Conservation (phyloP, 2,329 filamentous ascomycete species). For the Cryphonectria naterciae region DNA sequence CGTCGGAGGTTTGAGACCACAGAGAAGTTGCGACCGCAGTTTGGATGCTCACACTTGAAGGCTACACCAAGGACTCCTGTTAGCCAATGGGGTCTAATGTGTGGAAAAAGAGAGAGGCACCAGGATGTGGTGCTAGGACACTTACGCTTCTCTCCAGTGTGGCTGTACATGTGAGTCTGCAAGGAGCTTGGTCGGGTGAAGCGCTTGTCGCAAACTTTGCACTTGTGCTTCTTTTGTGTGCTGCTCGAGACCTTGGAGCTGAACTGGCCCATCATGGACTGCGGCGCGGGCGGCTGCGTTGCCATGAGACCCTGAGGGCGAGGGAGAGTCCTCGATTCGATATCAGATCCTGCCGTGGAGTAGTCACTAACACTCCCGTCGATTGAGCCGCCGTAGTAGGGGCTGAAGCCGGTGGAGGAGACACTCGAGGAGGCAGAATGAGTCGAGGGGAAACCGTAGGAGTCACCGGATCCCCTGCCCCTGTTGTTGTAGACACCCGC, state of each 20-base stretch:
- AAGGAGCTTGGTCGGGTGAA: constrained; percentile 93
- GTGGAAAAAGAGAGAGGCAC: neutral
- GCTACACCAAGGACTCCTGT: constrained; percentile 55
- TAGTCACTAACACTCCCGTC: constrained; percentile 90
- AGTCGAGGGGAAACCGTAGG: constrained; percentile 86
- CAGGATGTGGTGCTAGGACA: constrained; percentile 47
- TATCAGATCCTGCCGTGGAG: constrained; percentile 85
- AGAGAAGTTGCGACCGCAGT: constrained; percentile 94
- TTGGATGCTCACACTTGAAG: constrained; percentile 91
- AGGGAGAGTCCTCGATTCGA: constrained; percentile 87
- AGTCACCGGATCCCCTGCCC: constrained; percentile 75
- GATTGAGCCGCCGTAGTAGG: constrained; percentile 79
- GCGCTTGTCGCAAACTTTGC: constrained; percentile 97
- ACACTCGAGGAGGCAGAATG: constrained; percentile 90
- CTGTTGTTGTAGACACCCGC: constrained; percentile 75
- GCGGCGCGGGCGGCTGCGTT: constrained; percentile 74
- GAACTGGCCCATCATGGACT: constrained; percentile 99
- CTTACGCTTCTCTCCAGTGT: constrained; percentile 97
- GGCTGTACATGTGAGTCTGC: constrained; percentile 98
- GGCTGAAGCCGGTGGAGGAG: constrained; percentile 78
- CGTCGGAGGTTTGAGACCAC: constrained; percentile 94
- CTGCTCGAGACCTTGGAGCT: constrained; percentile 95
- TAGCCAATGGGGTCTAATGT: constrained; percentile 12
- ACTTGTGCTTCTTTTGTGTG: constrained; percentile 99
- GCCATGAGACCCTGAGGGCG: constrained; percentile 69